Conservation (phyloP, 257 asterid species). For the Solanum pinnatisectum region DNA sequence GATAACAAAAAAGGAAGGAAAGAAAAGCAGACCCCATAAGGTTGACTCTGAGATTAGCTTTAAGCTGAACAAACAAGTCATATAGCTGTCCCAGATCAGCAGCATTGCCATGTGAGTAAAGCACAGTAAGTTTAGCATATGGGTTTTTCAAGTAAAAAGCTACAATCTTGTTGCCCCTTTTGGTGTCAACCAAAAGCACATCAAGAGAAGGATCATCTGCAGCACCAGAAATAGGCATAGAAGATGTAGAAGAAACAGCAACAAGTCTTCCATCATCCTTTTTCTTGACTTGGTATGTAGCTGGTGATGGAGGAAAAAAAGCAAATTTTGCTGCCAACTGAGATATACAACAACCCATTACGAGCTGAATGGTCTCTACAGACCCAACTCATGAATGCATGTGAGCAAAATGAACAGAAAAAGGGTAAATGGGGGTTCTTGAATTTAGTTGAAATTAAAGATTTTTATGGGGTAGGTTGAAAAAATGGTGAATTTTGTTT, state of each 20-base stretch:
- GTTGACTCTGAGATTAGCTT: conserved; percentile 91
- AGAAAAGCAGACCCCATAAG: conserved; percentile 62
- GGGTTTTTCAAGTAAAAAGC: conserved; percentile 87
- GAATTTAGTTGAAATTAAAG: conserved; percentile 10
- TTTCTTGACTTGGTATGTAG: conserved; percentile 78
- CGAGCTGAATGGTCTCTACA: conserved; percentile 8
- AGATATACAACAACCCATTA: conserved; percentile 84
- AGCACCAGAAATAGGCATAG: conserved; percentile 47
- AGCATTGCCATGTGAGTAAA: conserved; percentile 95
- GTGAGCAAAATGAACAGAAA: background rate
- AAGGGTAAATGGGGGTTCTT: background rate
- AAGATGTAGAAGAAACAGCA: conserved; percentile 65
- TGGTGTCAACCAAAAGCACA: conserved; percentile 53
- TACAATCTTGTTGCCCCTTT: conserved; percentile 83
- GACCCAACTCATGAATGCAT: conserved; percentile 56
- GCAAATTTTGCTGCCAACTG: conserved; percentile 95
- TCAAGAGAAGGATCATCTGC: conserved; percentile 67
- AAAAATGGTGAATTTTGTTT: conserved; percentile 11
- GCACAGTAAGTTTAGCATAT: conserved; percentile 74
- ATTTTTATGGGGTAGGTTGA: background rate
- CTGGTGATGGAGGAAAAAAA: conserved; percentile 89
- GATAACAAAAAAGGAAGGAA: background rate
- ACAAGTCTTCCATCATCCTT: conserved; percentile 68
- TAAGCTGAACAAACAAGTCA: conserved; percentile 93
- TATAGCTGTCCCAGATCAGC: conserved; percentile 99